Evolutionary conservation across 768 basidiomycete genomes (phyloP), one percentile per base, ranked within the genome.

Genomic region (Suillus tomentosus): DNA sequence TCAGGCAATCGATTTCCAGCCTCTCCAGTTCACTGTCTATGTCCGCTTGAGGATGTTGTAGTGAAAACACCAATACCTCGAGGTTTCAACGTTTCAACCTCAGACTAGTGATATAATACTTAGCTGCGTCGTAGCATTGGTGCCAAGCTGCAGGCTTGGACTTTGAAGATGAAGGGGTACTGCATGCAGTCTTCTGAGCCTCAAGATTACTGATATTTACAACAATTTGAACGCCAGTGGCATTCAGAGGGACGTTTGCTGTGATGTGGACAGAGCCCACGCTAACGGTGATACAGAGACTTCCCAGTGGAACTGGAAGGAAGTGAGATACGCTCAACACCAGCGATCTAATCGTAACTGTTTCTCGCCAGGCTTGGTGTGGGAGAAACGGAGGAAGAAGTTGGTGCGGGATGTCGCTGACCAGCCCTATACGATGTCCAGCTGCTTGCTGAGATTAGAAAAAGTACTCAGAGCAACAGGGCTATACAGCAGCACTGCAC

Each of bases 201-300:
- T 63, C 1, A 82, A 7, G 31, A 31, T 31, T 31, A 6, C 31
- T 31, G 1, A 31, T 65, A 19, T 78, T 70, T 55, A 81, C 70
- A 4, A 70, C 62, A 19, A 83, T 64, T 63, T 78, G 74, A 27
- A 71, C 47, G 63, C 78, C 76, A 15, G 73, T 77, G 14, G 73
- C 70, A 61, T 81, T 79, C 27, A 83, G 63, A 0, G 78, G 76
- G 4, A 82, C 77, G 0, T 51, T 42, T 19, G 73, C 70, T 10
- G 60, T 64, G 10, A 72, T 64, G 5, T 76, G 51, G 11, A 68
- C 62, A 24, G 68, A 65, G n/a, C 70, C 3, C 31, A 78, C 68
- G 15, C 64, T 76, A 53, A 81, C 71, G 1, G 74, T 72, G 3
- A 81, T 76, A 2, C 61, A 22, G 24, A 74, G 1, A 1, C 39